Conservation (phyloP, 2,329 filamentous ascomycete genomes). For the Cladosporium sp. region DNA sequence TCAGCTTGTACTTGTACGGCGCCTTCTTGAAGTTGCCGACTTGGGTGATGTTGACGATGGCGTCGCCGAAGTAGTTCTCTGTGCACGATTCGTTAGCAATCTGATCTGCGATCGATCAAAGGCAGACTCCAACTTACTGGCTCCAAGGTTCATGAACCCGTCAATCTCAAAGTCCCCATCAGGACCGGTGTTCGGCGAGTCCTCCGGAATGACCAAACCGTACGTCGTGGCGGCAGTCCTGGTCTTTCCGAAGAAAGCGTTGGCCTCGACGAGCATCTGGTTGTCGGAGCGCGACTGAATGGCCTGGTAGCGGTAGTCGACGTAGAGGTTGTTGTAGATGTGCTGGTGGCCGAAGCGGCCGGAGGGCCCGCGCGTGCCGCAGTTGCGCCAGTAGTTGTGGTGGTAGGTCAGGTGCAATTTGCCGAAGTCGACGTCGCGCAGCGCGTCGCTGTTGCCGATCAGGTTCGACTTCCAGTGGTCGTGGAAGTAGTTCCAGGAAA, state of each 20-base stretch:
- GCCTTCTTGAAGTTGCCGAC: constrained; percentile 47
- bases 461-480: constrained; percentile 46
- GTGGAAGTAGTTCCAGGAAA: constrained; percentile 49
- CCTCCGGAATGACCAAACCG: constrained; percentile 52
- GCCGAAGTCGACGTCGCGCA: constrained; percentile 41
- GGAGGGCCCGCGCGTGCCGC: constrained; percentile 46
- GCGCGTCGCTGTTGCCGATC: constrained; percentile 38
- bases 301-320: constrained; percentile 46
- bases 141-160: constrained; percentile 52
- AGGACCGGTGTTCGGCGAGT: constrained; percentile 51
- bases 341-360: constrained; percentile 49
- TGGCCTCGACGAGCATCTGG: constrained; percentile 48
- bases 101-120: not conserved
- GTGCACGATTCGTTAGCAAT: constrained; percentile 10
- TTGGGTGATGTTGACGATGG: constrained; percentile 50
- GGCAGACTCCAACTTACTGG: constrained; percentile 36
- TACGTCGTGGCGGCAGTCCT: constrained; percentile 51
- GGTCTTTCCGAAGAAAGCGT: constrained; percentile 46
- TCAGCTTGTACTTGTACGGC: constrained; percentile 48
- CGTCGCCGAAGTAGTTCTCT: constrained; percentile 48
- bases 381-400: constrained; percentile 47
- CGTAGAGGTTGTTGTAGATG: constrained; percentile 49
- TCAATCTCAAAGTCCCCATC: constrained; percentile 54
- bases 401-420: constrained; percentile 48
- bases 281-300: constrained; percentile 48